These are phyloP conservation scores for Cotoneaster glaucophyllus DNA, from an alignment of 306 rosid genomes.

Conservation along the genomic window DNA sequence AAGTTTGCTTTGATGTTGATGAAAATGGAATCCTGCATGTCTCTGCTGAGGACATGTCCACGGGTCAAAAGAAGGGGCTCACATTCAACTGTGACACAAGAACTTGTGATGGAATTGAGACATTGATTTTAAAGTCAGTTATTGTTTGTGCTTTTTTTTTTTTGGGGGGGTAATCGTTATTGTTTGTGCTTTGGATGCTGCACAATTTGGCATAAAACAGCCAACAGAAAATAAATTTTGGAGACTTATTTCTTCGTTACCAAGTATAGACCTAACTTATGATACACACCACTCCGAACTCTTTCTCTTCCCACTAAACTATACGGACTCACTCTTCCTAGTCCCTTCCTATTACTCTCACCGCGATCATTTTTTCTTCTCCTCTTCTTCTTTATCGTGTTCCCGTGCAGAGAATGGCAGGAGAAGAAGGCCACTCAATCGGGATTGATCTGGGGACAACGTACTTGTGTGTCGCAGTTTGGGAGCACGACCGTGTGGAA, in stretches of 20 bases:
- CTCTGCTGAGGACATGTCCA: not conserved
- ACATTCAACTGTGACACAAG: not conserved
- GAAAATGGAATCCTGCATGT: not conserved
- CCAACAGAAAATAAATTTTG: too few species aligned
- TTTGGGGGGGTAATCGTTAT: too few species aligned
- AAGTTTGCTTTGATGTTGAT: not conserved
- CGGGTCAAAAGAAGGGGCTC: not conserved
- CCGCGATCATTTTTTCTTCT: not conserved
- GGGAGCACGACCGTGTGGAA: not conserved
- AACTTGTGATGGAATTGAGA: not conserved
- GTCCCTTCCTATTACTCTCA: too few species aligned
- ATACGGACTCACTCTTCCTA: too few species aligned
- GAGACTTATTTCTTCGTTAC: too few species aligned
- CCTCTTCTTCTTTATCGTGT: not conserved
- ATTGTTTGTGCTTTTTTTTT: too few species aligned
- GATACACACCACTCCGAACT: too few species aligned
- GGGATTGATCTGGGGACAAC: not conserved
- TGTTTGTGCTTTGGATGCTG: too few species aligned
- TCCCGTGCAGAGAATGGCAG: not conserved
- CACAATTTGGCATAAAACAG: too few species aligned
- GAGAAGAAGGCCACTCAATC: not conserved
- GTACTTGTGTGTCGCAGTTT: conserved; percentile 2
- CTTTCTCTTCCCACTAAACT: too few species aligned
- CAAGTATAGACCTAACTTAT: too few species aligned
- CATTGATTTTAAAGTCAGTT: not conserved